phyloP scores from a whole-genome alignment of 2,329 filamentous ascomycete genomes.

The Paraphaeosphaeria minitans region DNA sequence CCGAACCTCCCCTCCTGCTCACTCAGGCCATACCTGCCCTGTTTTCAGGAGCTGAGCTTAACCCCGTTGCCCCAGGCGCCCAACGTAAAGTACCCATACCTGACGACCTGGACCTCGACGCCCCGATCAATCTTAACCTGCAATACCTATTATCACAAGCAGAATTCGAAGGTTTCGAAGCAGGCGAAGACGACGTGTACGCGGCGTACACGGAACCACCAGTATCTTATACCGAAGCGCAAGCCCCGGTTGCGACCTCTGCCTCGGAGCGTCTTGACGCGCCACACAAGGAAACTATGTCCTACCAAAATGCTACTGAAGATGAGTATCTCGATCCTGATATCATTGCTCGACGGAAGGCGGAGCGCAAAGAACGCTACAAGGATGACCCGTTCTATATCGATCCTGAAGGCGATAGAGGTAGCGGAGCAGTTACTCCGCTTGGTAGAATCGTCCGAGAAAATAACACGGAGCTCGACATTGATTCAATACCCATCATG shows the following conservation, averaged over 20 bases:
- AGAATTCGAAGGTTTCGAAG: constrained; percentile 51
- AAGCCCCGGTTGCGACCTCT: constrained; percentile 30
- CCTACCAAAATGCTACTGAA: constrained; percentile 54
- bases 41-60: constrained; percentile 85
- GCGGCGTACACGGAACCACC: constrained; percentile 54
- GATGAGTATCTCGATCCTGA: constrained; percentile 70
- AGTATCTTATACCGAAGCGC: constrained; percentile 25
- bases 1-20: constrained; percentile 78
- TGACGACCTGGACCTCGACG: constrained; percentile 75
- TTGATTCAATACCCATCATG: constrained; percentile 96
- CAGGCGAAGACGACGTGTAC: constrained; percentile 52
- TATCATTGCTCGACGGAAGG: constrained; percentile 73
- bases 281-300: constrained; percentile 42
- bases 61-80: constrained; percentile 83
- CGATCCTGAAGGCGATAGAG: constrained; percentile 52
- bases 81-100: constrained; percentile 86
- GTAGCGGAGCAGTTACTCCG: constrained; percentile 71
- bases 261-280: constrained; percentile 53
- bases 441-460: constrained; percentile 73
- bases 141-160: constrained; percentile 65
- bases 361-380: constrained; percentile 80
- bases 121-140: constrained; percentile 79
- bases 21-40: constrained; percentile 89
- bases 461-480: constrained; percentile 78
- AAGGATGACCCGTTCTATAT: constrained; percentile 98